Evolutionary conservation across 768 basidiomycete genomes (phyloP).

Genomic region (Russula brevipes): DNA sequence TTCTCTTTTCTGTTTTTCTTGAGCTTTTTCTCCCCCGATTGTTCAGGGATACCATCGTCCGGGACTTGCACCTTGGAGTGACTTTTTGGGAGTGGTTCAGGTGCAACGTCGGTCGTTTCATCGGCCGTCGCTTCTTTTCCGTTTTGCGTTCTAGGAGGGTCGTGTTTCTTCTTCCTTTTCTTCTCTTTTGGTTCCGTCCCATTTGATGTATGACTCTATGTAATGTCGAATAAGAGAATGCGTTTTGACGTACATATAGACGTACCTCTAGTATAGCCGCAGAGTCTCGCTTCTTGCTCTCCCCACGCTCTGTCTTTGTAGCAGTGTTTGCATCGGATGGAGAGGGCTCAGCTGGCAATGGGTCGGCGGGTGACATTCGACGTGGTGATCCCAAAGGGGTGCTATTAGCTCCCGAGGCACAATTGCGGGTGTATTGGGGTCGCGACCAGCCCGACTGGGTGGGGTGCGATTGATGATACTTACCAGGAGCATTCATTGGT

Average conservation of each 20-base stretch:
- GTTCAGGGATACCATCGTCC: slow-evolving; percentile 7
- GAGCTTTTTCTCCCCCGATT: slow-evolving; percentile 29
- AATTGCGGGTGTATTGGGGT: slow-evolving; percentile 13
- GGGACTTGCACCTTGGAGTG: slow-evolving; percentile 14
- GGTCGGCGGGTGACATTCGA: slow-evolving; percentile 43
- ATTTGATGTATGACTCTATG: slow-evolving; percentile 4
- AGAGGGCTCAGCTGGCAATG: slow-evolving; percentile 26
- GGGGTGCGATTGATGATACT: slow-evolving; percentile 18
- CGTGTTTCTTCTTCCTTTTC: slow-evolving; percentile 35
- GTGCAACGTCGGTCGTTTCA: neutral
- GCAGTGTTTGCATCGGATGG: neutral
- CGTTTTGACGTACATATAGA: neutral
- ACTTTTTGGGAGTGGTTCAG: neutral
- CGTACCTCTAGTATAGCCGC: slow-evolving; percentile 8
- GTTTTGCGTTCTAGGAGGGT: slow-evolving; percentile 26
- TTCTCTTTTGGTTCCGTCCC: slow-evolving; percentile 23
- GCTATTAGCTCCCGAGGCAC: slow-evolving; percentile 60
- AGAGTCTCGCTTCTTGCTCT: neutral
- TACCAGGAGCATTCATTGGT: slow-evolving; percentile 23
- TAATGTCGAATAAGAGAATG: neutral
- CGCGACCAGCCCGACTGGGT: slow-evolving; percentile 19
- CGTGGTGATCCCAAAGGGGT: slow-evolving; percentile 63
- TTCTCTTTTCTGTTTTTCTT: slow-evolving; percentile 31
- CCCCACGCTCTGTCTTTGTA: slow-evolving; percentile 4
- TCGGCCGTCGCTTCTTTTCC: neutral